Percentiles rank a stretch among this genome's conserved stretches.
Conservation (phyloP, 768 basidiomycete genomes). For the Tremella fuciformis region DNA sequence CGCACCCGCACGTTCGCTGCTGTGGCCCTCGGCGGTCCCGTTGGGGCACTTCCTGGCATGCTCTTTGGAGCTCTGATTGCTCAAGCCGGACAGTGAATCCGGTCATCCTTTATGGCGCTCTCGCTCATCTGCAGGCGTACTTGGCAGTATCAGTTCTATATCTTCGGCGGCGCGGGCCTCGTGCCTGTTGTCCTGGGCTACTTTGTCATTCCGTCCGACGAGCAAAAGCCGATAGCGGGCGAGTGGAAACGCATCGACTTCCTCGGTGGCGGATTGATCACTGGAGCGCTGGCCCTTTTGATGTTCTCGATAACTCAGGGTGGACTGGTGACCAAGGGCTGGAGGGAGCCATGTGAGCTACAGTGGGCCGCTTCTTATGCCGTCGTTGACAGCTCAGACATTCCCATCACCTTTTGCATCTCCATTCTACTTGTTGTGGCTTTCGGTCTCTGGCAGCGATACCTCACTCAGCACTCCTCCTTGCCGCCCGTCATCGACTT, state of each 20-base stretch:
- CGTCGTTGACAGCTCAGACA: slow-evolving; percentile 32
- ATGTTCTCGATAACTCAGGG: slow-evolving; percentile 70
- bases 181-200: slow-evolving; percentile 60
- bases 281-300: slow-evolving; percentile 64
- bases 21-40: slow-evolving; percentile 74
- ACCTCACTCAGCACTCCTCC: slow-evolving; percentile 56
- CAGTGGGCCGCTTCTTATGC: background rate
- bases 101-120: too few species aligned
- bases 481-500: slow-evolving; percentile 27
- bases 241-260: slow-evolving; percentile 62
- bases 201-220: slow-evolving; percentile 61
- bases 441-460: slow-evolving; percentile 65
- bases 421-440: slow-evolving; percentile 59
- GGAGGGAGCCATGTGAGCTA: slow-evolving; percentile 58
- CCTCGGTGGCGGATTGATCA: slow-evolving; percentile 68
- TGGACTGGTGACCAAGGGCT: slow-evolving; percentile 59
- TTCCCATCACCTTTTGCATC: slow-evolving; percentile 64
- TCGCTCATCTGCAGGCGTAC: slow-evolving; percentile 40
- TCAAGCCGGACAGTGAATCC: slow-evolving; percentile 54
- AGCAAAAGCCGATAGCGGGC: slow-evolving; percentile 34
- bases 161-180: slow-evolving; percentile 61
- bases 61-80: slow-evolving; percentile 67
- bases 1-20: slow-evolving; percentile 75
- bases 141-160: slow-evolving; percentile 69
- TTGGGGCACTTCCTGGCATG: slow-evolving; percentile 69